Percentiles rank a stretch among this genome's conserved stretches.
These are phyloP conservation scores for Hygrophorus russula DNA, from an alignment of 768 basidiomycete genomes.

Conservation along the genomic window DNA sequence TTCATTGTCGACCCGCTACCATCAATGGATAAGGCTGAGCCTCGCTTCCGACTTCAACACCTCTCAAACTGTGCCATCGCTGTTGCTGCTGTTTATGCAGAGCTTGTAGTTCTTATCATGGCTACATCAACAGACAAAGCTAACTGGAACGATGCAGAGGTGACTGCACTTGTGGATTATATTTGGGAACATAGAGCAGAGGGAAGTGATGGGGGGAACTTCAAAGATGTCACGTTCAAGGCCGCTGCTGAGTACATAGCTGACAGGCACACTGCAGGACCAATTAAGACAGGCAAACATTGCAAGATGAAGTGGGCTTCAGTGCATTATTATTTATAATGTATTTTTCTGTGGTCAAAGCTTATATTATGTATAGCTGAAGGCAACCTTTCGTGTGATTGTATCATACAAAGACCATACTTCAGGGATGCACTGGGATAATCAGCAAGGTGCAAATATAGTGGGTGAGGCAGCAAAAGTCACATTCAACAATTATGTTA, in stretches of 20 bases:
- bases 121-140: background rate
- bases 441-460: background rate
- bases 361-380: background rate
- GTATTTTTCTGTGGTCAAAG: background rate
- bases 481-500: background rate
- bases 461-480: background rate
- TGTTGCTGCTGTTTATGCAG: constrained; percentile 21
- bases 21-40: no score
- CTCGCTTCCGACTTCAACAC: no score
- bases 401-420: background rate
- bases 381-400: background rate
- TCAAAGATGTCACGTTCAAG: constrained; percentile 11
- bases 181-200: constrained; percentile 13
- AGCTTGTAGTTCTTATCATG: background rate
- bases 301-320: constrained; percentile 10
- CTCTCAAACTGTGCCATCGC: no score
- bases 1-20: no score
- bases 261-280: constrained; percentile 4
- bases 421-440: background rate
- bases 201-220: constrained; percentile 15
- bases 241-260: constrained; percentile 2
- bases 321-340: constrained; percentile 4
- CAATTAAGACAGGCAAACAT: constrained; percentile 7
- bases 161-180: constrained; percentile 10
- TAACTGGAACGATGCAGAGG: constrained; percentile 11